These are phyloP conservation scores for Tubosaeta sp. DNA, from an alignment of 768 basidiomycete genomes.

Conservation along the genomic window DNA sequence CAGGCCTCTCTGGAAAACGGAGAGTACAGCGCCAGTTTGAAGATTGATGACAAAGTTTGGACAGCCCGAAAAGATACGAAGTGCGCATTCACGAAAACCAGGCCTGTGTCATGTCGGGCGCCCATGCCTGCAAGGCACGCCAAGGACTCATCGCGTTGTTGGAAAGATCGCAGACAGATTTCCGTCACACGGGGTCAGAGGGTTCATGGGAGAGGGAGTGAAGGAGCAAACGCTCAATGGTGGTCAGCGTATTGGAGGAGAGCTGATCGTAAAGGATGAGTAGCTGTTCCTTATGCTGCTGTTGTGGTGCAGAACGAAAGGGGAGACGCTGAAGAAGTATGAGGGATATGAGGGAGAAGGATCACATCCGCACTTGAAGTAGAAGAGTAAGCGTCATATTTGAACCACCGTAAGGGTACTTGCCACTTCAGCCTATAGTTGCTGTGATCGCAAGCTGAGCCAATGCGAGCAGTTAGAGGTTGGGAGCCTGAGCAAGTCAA, in stretches of 20 bases:
- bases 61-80: conserved; percentile 65
- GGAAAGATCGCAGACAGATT: conserved; percentile 70
- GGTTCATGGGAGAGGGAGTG: conserved; percentile 65
- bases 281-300: conserved; percentile 34
- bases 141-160: conserved; percentile 75
- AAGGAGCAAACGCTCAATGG: conserved; percentile 68
- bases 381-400: conserved; percentile 5
- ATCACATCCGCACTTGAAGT: conserved; percentile 60
- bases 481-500: conserved; percentile 69
- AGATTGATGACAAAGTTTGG: conserved; percentile 76
- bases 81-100: conserved; percentile 57
- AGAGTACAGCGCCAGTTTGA: conserved; percentile 65
- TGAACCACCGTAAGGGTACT: conserved; percentile 26
- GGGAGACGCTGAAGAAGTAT: conserved; percentile 76
- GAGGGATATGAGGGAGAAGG: conserved; percentile 77
- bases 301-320: conserved; percentile 53
- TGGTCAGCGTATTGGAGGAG: conserved; percentile 57
- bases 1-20: conserved; percentile 63
- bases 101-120: conserved; percentile 62
- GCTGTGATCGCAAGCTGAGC: conserved; percentile 75
- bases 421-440: conserved; percentile 78
- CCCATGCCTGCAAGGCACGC: conserved; percentile 73
- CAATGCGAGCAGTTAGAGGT: conserved; percentile 73
- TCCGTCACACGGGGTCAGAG: conserved; percentile 54
- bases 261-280: conserved; percentile 76